Percentiles rank a stretch among this genome's conserved stretches.
phyloP scores from a whole-genome alignment of 148 eudicot genomes.

The Spergularia bocconei region DNA sequence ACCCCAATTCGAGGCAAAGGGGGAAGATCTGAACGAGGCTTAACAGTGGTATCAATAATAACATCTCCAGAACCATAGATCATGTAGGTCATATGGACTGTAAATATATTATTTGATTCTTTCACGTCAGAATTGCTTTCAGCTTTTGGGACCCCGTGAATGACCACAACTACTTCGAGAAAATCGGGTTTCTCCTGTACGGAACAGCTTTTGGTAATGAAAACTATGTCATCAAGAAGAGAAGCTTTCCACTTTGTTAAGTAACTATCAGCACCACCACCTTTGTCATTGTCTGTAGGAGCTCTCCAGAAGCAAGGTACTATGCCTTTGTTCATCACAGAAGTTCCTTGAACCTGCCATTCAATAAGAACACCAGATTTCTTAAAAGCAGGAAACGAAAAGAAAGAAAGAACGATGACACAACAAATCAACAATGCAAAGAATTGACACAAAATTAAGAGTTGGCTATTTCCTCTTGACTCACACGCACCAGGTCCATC shows the following conservation, averaged over 20 bases:
- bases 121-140: constrained; percentile 32
- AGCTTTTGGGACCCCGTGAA: constrained; percentile 42
- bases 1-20: constrained; percentile 89
- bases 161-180: constrained; percentile 44
- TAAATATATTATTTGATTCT: constrained; percentile 40
- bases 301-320: constrained; percentile 97
- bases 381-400: not conserved
- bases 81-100: constrained; percentile 44
- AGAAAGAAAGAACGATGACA: not conserved
- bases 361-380: constrained; percentile 10
- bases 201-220: constrained; percentile 46
- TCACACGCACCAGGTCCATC: too few relatives aligned
- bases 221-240: constrained; percentile 50
- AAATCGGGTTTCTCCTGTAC: constrained; percentile 44
- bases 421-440: not conserved
- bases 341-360: constrained; percentile 64
- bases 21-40: constrained; percentile 65
- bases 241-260: constrained; percentile 77
- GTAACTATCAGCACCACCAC: constrained; percentile 68
- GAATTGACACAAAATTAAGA: not conserved
- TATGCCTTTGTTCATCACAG: constrained; percentile 63
- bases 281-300: constrained; percentile 96
- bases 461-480: not conserved
- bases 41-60: constrained; percentile 52
- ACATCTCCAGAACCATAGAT: constrained; percentile 88